Evolutionary conservation across 768 basidiomycete species (phyloP).

Genomic region (Hygrocybe punicea): DNA sequence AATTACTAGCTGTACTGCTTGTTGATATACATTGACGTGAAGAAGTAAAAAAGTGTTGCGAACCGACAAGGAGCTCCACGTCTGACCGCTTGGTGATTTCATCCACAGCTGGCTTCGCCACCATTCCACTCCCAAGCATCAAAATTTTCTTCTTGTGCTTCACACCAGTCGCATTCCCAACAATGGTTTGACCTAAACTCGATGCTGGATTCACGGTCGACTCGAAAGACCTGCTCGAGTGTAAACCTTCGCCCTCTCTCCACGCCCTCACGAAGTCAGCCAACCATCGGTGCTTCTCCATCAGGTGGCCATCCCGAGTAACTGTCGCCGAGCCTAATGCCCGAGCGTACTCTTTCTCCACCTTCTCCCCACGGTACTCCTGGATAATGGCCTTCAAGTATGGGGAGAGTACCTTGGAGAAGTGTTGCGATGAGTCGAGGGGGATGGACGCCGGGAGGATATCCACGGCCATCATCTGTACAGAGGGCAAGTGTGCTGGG

Average conservation of each 20-base stretch:
- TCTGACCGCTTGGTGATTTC: constrained; percentile 62
- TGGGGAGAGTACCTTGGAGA: constrained; percentile 61
- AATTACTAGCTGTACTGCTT: constrained; percentile 64
- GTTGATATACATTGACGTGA: constrained; percentile 10
- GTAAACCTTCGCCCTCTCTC: constrained; percentile 20
- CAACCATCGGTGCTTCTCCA: constrained; percentile 57
- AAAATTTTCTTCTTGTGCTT: constrained; percentile 61
- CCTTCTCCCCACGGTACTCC: constrained; percentile 25
- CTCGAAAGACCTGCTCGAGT: not conserved
- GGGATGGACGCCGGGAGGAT: constrained; percentile 86
- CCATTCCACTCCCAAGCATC: constrained; percentile 92
- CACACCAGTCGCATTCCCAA: not conserved
- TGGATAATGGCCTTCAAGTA: constrained; percentile 62
- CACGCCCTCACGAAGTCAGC: constrained; percentile 47
- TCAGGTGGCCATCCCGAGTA: constrained; percentile 54
- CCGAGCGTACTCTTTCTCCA: constrained; percentile 12
- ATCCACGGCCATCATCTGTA: constrained; percentile 85
- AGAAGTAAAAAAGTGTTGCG: constrained; percentile 28
- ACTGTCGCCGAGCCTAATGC: constrained; percentile 67
- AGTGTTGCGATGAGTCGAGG: constrained; percentile 74
- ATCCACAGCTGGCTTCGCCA: constrained; percentile 83
- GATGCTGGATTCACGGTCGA: not conserved
- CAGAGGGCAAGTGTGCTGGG: constrained; percentile 47
- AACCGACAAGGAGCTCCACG: constrained; percentile 74
- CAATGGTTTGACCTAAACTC: not conserved